These are phyloP conservation scores for Arbutus unedo DNA, from an alignment of 148 eudicot species.

Conservation along the genomic window DNA sequence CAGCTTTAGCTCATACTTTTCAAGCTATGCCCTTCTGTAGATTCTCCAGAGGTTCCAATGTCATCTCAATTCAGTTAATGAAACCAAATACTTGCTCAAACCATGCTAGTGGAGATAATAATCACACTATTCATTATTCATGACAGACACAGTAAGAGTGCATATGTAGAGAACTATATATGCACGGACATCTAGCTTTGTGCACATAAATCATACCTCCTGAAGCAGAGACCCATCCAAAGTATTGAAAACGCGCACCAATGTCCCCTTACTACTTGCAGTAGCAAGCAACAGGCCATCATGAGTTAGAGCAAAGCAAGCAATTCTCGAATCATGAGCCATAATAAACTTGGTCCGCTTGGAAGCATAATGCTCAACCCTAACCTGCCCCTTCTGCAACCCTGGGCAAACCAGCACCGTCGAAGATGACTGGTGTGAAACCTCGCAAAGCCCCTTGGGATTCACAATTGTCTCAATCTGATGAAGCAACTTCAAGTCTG, in stretches of 20 bases:
- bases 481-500: conserved; percentile 55
- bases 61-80: too few relatives aligned
- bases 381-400: conserved; percentile 66
- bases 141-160: background rate
- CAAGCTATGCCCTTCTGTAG: too few relatives aligned
- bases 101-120: too few relatives aligned
- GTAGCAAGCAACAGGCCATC: conserved; percentile 68
- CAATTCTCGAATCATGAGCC: conserved; percentile 69
- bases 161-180: background rate
- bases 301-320: conserved; percentile 46
- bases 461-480: conserved; percentile 62
- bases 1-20: too few relatives aligned
- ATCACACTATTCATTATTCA: too few relatives aligned
- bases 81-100: too few relatives aligned
- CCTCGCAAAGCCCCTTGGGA: conserved; percentile 75
- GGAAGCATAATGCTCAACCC: conserved; percentile 62
- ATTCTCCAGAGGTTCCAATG: too few relatives aligned
- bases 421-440: conserved; percentile 44
- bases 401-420: conserved; percentile 65
- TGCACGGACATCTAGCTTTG: background rate
- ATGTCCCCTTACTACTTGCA: conserved; percentile 72
- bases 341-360: conserved; percentile 54
- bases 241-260: conserved; percentile 61
- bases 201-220: conserved; percentile 46
- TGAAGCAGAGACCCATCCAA: conserved; percentile 69